Percentiles rank a stretch among this genome's conserved stretches.
These are phyloP conservation scores for Naganishia randhawae DNA, from an alignment of 768 basidiomycete genomes.

Conservation along the genomic window DNA sequence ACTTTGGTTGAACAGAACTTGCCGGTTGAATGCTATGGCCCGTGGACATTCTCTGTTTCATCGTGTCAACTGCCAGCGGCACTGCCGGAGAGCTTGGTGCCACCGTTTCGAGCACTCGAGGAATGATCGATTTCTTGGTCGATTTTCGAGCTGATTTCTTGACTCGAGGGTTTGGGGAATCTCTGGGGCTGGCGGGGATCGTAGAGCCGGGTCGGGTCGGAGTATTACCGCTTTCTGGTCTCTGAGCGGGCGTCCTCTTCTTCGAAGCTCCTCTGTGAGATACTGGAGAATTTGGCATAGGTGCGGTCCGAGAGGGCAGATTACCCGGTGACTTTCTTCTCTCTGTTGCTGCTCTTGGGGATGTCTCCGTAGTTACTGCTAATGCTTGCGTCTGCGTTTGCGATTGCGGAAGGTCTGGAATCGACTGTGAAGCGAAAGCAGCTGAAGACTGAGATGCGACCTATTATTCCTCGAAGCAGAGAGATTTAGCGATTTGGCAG, in stretches of 20 bases:
- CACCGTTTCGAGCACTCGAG: not conserved
- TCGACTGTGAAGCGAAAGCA: constrained; percentile 4
- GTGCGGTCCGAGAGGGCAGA: not conserved
- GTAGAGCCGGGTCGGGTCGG: not conserved
- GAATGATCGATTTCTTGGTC: not conserved
- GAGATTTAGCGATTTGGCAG: not conserved
- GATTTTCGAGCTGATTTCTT: constrained; percentile 3
- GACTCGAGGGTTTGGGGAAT: constrained; percentile 11
- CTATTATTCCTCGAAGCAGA: not conserved
- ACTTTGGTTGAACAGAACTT: not conserved
- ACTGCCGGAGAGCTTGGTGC: constrained; percentile 13
- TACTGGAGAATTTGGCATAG: not conserved
- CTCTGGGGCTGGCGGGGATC: not conserved
- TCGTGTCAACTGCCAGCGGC: not conserved
- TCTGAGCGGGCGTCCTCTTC: constrained; percentile 6
- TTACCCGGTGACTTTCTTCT: not conserved
- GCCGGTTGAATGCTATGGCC: not conserved
- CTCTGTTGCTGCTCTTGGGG: not conserved
- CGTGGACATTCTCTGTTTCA: not conserved
- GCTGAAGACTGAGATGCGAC: constrained; percentile 5
- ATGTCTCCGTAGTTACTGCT: not conserved
- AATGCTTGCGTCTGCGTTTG: not conserved
- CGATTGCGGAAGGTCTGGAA: not conserved
- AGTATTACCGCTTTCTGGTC: constrained; percentile 1
- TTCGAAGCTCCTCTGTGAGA: not conserved